Percentiles rank a stretch among this genome's conserved stretches.
Evolutionary conservation across 805 yeast genomes (phyloP).

Genomic region (Priceomyces castillae): DNA sequence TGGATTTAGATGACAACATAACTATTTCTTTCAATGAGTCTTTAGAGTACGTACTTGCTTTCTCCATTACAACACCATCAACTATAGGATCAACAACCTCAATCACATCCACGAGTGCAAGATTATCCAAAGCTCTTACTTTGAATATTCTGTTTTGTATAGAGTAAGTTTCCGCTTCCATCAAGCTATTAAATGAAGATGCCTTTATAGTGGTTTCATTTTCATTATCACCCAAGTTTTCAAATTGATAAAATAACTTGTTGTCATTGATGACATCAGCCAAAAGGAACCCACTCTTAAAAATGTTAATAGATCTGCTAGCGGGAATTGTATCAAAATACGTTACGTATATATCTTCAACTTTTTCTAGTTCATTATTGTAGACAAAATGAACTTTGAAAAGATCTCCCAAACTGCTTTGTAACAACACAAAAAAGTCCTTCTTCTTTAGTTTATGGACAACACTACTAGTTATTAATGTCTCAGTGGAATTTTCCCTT

Average conservation of each 20-base stretch:
- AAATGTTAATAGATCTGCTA: slow-evolving; percentile 53
- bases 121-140: slow-evolving; percentile 47
- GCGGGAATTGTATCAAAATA: slow-evolving; percentile 78
- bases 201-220: slow-evolving; percentile 22
- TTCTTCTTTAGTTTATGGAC: slow-evolving; percentile 62
- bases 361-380: slow-evolving; percentile 42
- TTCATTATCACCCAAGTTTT: slow-evolving; percentile 63
- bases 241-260: slow-evolving; percentile 74
- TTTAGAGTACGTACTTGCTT: slow-evolving; percentile 7
- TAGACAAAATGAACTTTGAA: slow-evolving; percentile 57
- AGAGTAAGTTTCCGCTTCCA: not conserved
- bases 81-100: slow-evolving; percentile 53
- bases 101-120: slow-evolving; percentile 54
- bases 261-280: slow-evolving; percentile 63
- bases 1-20: slow-evolving; percentile 40
- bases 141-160: slow-evolving; percentile 4
- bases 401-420: slow-evolving; percentile 69
- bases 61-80: slow-evolving; percentile 22
- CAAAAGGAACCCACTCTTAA: slow-evolving; percentile 74
- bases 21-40: slow-evolving; percentile 21
- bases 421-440: slow-evolving; percentile 66
- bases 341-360: slow-evolving; percentile 45
- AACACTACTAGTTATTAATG: slow-evolving; percentile 51
- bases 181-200: slow-evolving; percentile 5
- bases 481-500: slow-evolving; percentile 24